Percentiles rank a stretch among this genome's conserved stretches.
phyloP scores from a whole-genome alignment of 176 grass and related monocot genomes.

The Zoysia pacifica region DNA sequence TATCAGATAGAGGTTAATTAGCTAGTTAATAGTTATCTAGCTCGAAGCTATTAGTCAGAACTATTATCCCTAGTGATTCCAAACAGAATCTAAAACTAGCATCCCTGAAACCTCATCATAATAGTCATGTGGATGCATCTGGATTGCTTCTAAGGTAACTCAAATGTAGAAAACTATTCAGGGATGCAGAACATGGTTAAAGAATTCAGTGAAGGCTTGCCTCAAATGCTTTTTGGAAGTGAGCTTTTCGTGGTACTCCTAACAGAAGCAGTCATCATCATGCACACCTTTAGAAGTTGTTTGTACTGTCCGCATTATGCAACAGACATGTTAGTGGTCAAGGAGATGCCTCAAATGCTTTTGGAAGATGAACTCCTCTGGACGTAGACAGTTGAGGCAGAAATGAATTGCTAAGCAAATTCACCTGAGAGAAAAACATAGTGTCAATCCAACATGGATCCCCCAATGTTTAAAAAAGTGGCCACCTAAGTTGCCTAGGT shows the following conservation, averaged over 20 bases:
- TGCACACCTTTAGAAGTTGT: slow-evolving; percentile 11
- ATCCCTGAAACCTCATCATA: background rate
- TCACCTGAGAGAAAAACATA: background rate
- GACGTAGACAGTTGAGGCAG: background rate
- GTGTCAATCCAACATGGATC: background rate
- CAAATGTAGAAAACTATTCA: slow-evolving; percentile 17
- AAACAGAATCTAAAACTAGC: background rate
- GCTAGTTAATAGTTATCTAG: no score
- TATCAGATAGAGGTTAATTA: no score
- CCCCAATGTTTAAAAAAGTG: background rate
- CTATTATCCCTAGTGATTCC: no score
- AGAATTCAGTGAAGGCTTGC: background rate
- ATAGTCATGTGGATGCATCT: background rate
- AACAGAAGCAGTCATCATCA: slow-evolving; percentile 20
- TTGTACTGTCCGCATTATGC: background rate
- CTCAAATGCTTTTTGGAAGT: background rate
- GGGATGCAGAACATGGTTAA: background rate
- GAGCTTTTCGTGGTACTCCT: background rate
- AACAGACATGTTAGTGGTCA: background rate
- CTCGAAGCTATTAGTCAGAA: no score
- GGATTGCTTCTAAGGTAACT: background rate
- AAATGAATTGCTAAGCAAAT: background rate
- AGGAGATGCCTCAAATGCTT: background rate
- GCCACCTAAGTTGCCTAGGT: no score
- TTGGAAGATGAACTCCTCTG: background rate